Percentiles rank a stretch among this genome's conserved stretches.
Conservation (phyloP, 768 basidiomycete genomes). For the Cystobasidium onofrii region DNA sequence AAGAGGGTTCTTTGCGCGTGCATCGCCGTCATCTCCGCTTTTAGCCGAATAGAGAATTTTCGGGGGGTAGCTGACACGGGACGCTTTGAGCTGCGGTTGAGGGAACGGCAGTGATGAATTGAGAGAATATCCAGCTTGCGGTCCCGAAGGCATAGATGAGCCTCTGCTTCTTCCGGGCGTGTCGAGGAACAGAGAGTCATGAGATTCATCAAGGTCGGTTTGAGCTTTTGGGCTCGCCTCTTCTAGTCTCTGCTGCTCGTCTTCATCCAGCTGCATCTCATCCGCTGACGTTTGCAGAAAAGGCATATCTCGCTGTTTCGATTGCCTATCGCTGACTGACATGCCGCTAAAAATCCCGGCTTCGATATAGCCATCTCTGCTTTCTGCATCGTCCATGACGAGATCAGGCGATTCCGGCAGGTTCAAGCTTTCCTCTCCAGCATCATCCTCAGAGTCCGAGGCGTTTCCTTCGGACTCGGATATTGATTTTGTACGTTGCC, state of each 20-base stretch:
- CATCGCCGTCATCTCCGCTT: not conserved
- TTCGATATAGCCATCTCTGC: not conserved
- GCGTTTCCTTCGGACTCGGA: slow-evolving; percentile 14
- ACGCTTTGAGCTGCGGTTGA: slow-evolving; percentile 4
- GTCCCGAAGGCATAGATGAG: slow-evolving; percentile 10
- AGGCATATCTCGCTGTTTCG: not conserved
- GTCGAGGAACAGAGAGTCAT: slow-evolving; percentile 24
- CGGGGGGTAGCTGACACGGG: slow-evolving; percentile 13
- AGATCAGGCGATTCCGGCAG: slow-evolving; percentile 18
- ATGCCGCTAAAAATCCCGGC: not conserved
- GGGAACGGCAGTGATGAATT: not conserved
- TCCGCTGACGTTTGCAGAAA: not conserved
- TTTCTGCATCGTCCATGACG: not conserved
- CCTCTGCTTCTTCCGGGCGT: not conserved
- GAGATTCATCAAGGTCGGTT: not conserved
- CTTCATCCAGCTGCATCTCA: not conserved
- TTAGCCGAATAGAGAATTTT: slow-evolving; percentile 1
- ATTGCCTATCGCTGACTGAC: not conserved
- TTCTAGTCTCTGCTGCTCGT: not conserved
- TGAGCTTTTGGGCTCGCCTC: not conserved
- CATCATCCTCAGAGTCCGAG: slow-evolving; percentile 6
- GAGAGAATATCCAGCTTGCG: not conserved
- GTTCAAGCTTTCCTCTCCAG: not conserved
- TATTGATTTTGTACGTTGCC: slow-evolving; percentile 23
- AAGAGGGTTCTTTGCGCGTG: not conserved